Evolutionary conservation across 345 rosid genomes (phyloP).

Genomic region (Citrus unshiu): DNA sequence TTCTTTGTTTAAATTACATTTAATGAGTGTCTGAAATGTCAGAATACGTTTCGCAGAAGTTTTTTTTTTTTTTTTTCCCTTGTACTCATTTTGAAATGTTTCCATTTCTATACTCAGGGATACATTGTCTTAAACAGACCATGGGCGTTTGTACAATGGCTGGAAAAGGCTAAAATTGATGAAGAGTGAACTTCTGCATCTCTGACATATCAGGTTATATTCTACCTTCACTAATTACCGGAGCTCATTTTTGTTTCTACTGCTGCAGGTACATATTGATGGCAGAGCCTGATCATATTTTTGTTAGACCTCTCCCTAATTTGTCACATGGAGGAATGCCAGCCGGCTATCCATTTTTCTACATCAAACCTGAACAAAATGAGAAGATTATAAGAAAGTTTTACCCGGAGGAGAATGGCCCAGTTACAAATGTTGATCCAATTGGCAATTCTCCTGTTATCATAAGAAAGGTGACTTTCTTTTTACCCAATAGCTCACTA

Average conservation of each 20-base stretch:
- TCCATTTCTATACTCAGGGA: slow-evolving; percentile 51
- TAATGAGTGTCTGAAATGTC: not conserved
- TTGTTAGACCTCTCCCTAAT: slow-evolving; percentile 80
- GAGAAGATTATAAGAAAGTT: slow-evolving; percentile 59
- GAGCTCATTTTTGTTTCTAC: slow-evolving; percentile 6
- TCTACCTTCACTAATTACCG: not conserved
- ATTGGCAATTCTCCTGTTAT: slow-evolving; percentile 91
- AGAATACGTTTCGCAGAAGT: not conserved
- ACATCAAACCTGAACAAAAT: slow-evolving; percentile 62
- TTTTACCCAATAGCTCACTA: not conserved
- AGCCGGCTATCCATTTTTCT: slow-evolving; percentile 89
- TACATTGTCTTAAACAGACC: slow-evolving; percentile 95
- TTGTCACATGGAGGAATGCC: slow-evolving; percentile 64
- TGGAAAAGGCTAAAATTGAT: slow-evolving; percentile 78
- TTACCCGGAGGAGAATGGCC: slow-evolving; percentile 70
- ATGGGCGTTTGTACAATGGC: slow-evolving; percentile 98
- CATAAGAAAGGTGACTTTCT: slow-evolving; percentile 57
- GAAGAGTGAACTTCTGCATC: slow-evolving; percentile 69
- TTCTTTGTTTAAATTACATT: not conserved
- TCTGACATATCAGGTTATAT: not conserved
- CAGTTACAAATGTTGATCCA: slow-evolving; percentile 71
- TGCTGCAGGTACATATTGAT: slow-evolving; percentile 73
- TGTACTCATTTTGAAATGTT: not conserved
- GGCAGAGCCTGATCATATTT: slow-evolving; percentile 97
- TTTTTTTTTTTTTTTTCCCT: not conserved